Evolutionary conservation across 2,329 filamentous ascomycete genomes (phyloP).

Genomic region (Pochonia chlamydosporia): DNA sequence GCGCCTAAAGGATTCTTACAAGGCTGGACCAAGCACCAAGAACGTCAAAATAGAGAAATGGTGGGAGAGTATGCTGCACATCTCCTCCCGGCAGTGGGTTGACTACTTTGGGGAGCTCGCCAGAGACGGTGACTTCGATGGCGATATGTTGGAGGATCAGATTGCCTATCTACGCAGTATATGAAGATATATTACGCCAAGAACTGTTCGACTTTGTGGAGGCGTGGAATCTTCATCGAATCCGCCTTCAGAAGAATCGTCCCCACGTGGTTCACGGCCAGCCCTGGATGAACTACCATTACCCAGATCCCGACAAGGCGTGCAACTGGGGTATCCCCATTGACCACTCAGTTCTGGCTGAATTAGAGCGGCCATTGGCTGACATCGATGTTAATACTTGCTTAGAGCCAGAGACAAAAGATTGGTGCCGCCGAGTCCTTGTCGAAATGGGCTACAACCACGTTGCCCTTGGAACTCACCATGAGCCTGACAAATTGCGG

Average conservation of each 20-base stretch:
- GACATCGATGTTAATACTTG: not conserved
- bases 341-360: not conserved
- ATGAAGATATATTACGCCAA: not conserved
- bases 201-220: slow-evolving; percentile 5
- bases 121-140: slow-evolving; percentile 6
- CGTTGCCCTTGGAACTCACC: no score
- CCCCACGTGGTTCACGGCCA: no score
- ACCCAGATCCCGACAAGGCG: not conserved
- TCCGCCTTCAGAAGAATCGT: slow-evolving; percentile 5
- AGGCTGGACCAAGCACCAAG: slow-evolving; percentile 1
- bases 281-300: not conserved
- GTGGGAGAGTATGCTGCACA: slow-evolving; percentile 2
- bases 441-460: not conserved
- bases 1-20: slow-evolving; percentile 1
- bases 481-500: not conserved
- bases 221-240: slow-evolving; percentile 3
- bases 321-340: not conserved
- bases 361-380: not conserved
- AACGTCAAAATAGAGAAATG: slow-evolving; percentile 5
- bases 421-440: not conserved
- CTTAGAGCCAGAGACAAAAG: not conserved
- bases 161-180: slow-evolving; percentile 8
- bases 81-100: not conserved
- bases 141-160: slow-evolving; percentile 6
- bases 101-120: slow-evolving; percentile 8